Conservation (phyloP, 164 flowering plant species). For the Buxus sempervirens region DNA sequence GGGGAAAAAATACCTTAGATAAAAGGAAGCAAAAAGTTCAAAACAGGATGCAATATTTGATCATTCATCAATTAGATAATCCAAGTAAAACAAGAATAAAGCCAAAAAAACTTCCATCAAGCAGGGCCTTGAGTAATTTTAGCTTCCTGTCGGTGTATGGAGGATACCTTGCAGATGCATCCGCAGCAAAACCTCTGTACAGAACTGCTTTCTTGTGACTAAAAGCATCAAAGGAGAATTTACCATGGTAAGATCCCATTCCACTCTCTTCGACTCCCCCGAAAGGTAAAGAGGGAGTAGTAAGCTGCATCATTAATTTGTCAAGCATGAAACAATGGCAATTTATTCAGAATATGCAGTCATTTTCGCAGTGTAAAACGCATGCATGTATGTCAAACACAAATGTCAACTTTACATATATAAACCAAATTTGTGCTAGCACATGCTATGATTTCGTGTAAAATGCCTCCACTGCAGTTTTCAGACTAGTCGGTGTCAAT, state of each 20-base stretch:
- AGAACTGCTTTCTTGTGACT: conserved; percentile 87
- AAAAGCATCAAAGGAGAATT: conserved; percentile 80
- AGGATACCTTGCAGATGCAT: conserved; percentile 69
- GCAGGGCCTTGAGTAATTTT: conserved; percentile 52
- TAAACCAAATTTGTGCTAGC: too few relatives aligned
- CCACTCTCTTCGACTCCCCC: conserved; percentile 98
- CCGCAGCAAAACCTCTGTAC: conserved; percentile 57
- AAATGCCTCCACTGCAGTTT: too few relatives aligned
- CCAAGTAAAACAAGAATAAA: conserved; percentile 48
- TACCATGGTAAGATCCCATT: conserved; percentile 82
- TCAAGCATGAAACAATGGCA: background rate
- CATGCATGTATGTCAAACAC: background rate
- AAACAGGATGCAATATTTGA: background rate
- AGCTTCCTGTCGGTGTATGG: conserved; percentile 66
- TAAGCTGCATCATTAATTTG: conserved; percentile 48
- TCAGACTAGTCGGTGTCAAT: too few relatives aligned
- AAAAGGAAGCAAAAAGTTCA: background rate
- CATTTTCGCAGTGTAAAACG: conserved; percentile 1
- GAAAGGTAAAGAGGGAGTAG: conserved; percentile 58
- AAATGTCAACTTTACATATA: too few relatives aligned
- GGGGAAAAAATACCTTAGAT: background rate
- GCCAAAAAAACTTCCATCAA: conserved; percentile 43
- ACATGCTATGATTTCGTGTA: too few relatives aligned
- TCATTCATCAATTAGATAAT: conserved; percentile 18
- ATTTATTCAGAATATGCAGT: background rate